Base-by-base conservation (phyloP, 306 rosid genomes). In the Rosa chinensis region DNA sequence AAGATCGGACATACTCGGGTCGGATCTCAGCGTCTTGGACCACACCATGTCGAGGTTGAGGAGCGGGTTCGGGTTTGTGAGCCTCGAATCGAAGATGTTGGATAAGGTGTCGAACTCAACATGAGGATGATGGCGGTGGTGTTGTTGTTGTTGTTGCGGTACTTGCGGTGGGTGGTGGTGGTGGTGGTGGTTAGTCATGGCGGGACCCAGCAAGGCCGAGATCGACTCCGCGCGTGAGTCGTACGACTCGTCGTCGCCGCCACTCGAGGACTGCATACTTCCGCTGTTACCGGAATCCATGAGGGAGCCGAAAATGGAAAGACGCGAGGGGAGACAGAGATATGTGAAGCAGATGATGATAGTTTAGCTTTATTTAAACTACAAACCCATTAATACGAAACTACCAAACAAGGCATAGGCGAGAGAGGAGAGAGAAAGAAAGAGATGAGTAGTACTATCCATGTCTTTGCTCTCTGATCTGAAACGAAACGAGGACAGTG, bases 251-350 rank as follows among this genome's bases (percentile, higher is more conserved):
- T 95, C 97, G 1, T 91, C 99, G 35, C 88, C 98, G 59, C 98
- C 92, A 62, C 99, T 95, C 3, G 98, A 93, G 28, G 98, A 93
- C 66, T 93, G 98, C 78, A 95, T 78, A 76, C 99, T 95, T 2
- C 93, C 97, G 85, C 94, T 95, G 80, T 91, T 91, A 7, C 83
- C 89, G 1, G 98, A 95, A 88, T 95, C 99, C 99, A 95, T 90
- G 59, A 64, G 50, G 55, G 48, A 32, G 68, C 37, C 9, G 70
- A 58, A 62, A 32, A 63, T 5, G 61, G 66, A 73, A 23, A 64
- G 44, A 28, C 18, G 21, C 14, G 17, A 28, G 63, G 7, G 20
- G 9, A 39, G 20, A 40, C 52, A 56, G 23, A 74, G 14, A 75
- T 75, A 43, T 5, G 25, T 2, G 70, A 35, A 14, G 59, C 5